phyloP scores from a whole-genome alignment of 495 filamentous ascomycete genomes.

The Aspergillus carlsbadensis region DNA sequence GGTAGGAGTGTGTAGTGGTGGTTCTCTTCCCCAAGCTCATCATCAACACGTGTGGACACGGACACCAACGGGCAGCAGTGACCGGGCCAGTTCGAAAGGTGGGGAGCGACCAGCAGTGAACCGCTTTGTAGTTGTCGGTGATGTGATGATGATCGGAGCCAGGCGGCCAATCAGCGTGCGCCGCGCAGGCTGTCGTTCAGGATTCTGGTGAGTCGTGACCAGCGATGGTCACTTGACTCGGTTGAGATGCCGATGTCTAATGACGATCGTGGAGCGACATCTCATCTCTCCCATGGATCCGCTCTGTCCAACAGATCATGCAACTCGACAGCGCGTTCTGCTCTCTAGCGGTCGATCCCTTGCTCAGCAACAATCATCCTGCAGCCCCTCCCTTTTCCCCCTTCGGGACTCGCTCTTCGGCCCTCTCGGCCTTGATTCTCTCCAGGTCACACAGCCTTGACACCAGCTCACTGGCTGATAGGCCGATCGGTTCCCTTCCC shows the following conservation, averaged over 20 bases:
- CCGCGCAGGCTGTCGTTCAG: neutral
- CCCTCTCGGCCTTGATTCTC: neutral
- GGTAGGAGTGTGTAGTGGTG: too few relatives aligned
- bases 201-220: neutral
- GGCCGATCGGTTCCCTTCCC: neutral
- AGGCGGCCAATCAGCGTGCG: neutral
- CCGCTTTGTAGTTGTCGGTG: neutral
- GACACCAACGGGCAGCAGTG: neutral
- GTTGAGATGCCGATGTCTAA: too few relatives aligned
- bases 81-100: neutral
- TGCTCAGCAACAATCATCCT: neutral
- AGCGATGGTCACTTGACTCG: neutral
- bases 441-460: neutral
- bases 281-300: neutral
- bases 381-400: conserved; percentile 2
- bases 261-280: too few relatives aligned
- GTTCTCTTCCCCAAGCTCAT: too few relatives aligned
- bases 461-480: neutral
- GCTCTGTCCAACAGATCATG: neutral
- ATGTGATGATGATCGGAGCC: conserved; percentile 1
- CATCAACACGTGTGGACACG: too few relatives aligned
- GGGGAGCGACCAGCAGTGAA: neutral
- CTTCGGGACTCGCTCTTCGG: neutral
- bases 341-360: too few relatives aligned
- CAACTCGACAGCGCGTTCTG: neutral